Evolutionary conservation across 306 rosid genomes (phyloP).

Genomic region (Trifolium pratense): DNA sequence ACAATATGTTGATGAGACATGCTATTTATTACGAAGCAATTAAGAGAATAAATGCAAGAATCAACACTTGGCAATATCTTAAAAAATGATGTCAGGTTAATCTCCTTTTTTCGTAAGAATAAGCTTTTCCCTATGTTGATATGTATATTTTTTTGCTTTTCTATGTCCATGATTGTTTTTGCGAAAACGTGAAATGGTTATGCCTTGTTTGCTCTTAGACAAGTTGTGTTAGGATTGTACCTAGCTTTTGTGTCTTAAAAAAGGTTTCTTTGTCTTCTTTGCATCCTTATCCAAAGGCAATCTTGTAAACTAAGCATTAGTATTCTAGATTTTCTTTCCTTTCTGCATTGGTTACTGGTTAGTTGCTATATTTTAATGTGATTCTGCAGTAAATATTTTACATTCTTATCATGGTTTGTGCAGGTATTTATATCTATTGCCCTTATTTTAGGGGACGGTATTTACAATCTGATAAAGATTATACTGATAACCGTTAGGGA

Average conservation of each 20-base stretch:
- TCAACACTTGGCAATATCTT: too few relatives aligned
- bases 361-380: constrained; percentile 14
- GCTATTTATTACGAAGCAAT: too few relatives aligned
- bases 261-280: constrained; percentile 14
- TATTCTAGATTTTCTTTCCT: too few relatives aligned
- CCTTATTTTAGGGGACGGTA: constrained; percentile 90
- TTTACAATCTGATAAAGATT: constrained; percentile 82
- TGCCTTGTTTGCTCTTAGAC: constrained; percentile 1
- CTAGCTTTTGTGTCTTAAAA: neutral
- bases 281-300: constrained; percentile 18
- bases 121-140: too few relatives aligned
- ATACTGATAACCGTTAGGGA: constrained; percentile 67
- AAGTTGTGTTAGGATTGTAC: constrained; percentile 9
- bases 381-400: constrained; percentile 16
- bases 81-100: too few relatives aligned
- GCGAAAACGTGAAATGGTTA: neutral
- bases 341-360: neutral
- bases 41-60: too few relatives aligned
- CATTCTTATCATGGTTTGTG: constrained; percentile 33
- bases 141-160: too few relatives aligned
- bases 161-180: too few relatives aligned
- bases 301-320: too few relatives aligned
- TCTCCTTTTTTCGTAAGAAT: too few relatives aligned
- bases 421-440: constrained; percentile 57
- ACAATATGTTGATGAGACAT: too few relatives aligned